Evolutionary conservation across 352 stramenopile species (phyloP).

Genomic region (Pythium rhizo-oryzae): DNA sequence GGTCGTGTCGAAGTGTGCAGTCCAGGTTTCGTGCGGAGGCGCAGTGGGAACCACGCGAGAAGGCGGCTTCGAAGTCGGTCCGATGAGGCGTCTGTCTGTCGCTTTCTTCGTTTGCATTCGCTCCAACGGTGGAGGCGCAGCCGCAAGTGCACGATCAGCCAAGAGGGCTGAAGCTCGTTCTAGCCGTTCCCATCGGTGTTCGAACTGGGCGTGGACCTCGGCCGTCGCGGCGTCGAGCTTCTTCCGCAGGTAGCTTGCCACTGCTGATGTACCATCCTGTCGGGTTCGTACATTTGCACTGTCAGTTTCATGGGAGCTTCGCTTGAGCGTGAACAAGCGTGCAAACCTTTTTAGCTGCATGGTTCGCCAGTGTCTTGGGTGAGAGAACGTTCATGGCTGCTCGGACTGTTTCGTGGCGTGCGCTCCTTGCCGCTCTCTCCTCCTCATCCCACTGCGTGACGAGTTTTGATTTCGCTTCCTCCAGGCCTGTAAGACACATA

Average conservation of each 20-base stretch:
- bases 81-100: neutral
- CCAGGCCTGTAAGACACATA: conserved; percentile 31
- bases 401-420: conserved; percentile 33
- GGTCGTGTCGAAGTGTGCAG: conserved; percentile 34
- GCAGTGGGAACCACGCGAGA: conserved; percentile 18
- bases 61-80: neutral
- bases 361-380: conserved; percentile 39
- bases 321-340: neutral
- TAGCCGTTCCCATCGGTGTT: conserved; percentile 40
- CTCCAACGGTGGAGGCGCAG: neutral
- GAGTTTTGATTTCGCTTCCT: conserved; percentile 36
- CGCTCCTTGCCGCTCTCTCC: conserved; percentile 28
- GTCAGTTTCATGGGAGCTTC: neutral
- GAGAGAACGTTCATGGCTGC: conserved; percentile 43
- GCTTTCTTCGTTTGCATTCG: conserved; percentile 9
- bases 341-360: conserved; percentile 41
- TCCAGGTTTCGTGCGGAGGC: conserved; percentile 28
- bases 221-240: conserved; percentile 43
- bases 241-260: conserved; percentile 45
- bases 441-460: conserved; percentile 40
- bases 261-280: conserved; percentile 8
- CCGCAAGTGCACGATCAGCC: conserved; percentile 14
- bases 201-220: conserved; percentile 36
- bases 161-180: conserved; percentile 26
- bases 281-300: neutral